Percentiles rank a stretch among this genome's conserved stretches.
Evolutionary conservation across 805 yeast species (phyloP).

Genomic region (Wickerhamiella siamensis): DNA sequence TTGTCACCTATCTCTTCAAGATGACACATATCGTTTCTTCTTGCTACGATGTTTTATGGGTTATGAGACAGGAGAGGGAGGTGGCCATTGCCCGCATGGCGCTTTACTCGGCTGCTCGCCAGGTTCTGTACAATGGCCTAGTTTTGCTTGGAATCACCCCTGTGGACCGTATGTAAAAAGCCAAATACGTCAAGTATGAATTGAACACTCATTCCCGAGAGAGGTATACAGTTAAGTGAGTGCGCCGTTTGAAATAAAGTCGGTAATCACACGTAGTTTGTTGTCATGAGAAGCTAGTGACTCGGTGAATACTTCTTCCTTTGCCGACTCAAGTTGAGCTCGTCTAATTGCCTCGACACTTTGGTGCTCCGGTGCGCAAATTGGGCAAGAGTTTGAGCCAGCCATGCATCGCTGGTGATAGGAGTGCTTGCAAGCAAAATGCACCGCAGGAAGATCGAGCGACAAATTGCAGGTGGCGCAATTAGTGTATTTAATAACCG

Average conservation of each 20-base stretch:
- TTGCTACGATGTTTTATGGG: slow-evolving; percentile 94
- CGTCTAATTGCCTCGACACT: slow-evolving; percentile 43
- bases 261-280: slow-evolving; percentile 60
- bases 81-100: slow-evolving; percentile 86
- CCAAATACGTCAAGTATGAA: neutral
- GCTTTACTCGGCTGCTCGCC: slow-evolving; percentile 76
- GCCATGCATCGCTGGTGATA: slow-evolving; percentile 67
- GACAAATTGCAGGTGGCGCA: slow-evolving; percentile 54
- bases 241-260: slow-evolving; percentile 79
- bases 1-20: slow-evolving; percentile 85
- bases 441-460: slow-evolving; percentile 65
- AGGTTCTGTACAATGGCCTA: slow-evolving; percentile 83
- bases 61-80: slow-evolving; percentile 82
- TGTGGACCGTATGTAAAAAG: slow-evolving; percentile 87
- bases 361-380: slow-evolving; percentile 59
- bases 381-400: slow-evolving; percentile 44
- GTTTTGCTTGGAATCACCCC: slow-evolving; percentile 82
- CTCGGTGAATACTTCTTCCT: slow-evolving; percentile 47
- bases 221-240: slow-evolving; percentile 26
- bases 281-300: slow-evolving; percentile 40
- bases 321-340: slow-evolving; percentile 46
- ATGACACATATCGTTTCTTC: slow-evolving; percentile 88
- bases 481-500: slow-evolving; percentile 42
- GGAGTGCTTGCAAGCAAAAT: slow-evolving; percentile 75
- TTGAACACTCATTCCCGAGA: neutral